Base-by-base conservation (phyloP, 2,329 filamentous ascomycete genomes). In the Paecilomyces dactylethromorphus region DNA sequence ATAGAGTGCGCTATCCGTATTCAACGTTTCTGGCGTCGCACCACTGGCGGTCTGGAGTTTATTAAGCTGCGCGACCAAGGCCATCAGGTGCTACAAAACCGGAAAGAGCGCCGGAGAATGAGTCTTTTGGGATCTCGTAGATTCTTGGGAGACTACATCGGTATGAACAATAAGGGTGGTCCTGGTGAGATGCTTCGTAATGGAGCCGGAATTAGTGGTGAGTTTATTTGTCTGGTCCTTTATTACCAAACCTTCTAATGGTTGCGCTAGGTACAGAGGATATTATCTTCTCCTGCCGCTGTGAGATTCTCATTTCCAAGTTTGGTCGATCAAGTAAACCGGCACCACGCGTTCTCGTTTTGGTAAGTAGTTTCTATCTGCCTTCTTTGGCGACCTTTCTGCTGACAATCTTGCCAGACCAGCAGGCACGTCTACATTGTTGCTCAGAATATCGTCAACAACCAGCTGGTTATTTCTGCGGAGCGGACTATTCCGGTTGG, bases 271-370 rank as follows among this genome's bases (percentile, higher is more conserved):
- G 68, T 57, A 74, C 75, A 67, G 93, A 99, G 71, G 84, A 85
- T 59, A 84, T 88, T 12, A 77, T 95, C 5, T 99, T 97, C 76
- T 97, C 94, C 3, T 96, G 92, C 73, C 89, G 93, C 66, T 91
- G 89, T 55, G 93, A 99, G 74, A 76, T 96, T 24, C 78, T 99
- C 56, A 90, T 97, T 61, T 91, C 92, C 58, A 99, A 99, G 72
- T 94, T 99, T 70, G 94, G 94, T 64, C 88, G 94, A 62, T 97
- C 93, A 32, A 97, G 92, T 79, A 97, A 97, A 77, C 87, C 91
- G 1, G 91, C 91, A 69, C 90, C 93, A 58, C 87, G 94, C 55
- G 91, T 89, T 53, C 78, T 99, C 55, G 81, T 99, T 32, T 80
- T 99, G 62, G 77, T 79, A 69, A 63, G 76, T 71, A 35, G 39